Percentiles rank a stretch among this genome's conserved stretches.
These are phyloP conservation scores for Suillus tomentosus DNA, from an alignment of 768 basidiomycete genomes.

Conservation along the genomic window DNA sequence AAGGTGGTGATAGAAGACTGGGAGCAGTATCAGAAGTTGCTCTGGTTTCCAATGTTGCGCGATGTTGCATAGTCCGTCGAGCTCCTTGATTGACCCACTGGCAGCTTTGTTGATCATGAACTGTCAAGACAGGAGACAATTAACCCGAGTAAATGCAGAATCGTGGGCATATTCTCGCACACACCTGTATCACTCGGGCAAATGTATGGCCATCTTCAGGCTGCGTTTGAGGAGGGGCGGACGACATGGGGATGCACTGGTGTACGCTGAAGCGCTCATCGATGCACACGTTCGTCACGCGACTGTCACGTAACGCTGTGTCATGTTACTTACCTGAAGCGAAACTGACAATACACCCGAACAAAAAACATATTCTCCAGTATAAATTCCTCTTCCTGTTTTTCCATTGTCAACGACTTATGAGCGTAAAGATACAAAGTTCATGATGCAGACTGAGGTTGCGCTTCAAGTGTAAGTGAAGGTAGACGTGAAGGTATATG, in stretches of 20 bases:
- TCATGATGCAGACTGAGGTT: neutral
- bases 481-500: conserved; percentile 8
- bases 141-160: neutral
- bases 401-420: conserved; percentile 2
- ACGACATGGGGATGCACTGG: neutral
- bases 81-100: conserved; percentile 6
- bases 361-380: too few species aligned
- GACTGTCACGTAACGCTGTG: neutral
- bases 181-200: conserved; percentile 4
- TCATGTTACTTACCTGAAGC: too few species aligned
- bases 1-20: conserved; percentile 11
- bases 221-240: neutral
- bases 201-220: conserved; percentile 7
- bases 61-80: conserved; percentile 8
- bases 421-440: conserved; percentile 6
- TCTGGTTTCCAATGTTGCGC: conserved; percentile 10
- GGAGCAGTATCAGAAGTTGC: conserved; percentile 7
- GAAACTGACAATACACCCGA: neutral
- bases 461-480: conserved; percentile 2
- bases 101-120: conserved; percentile 10
- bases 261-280: neutral
- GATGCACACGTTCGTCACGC: conserved; percentile 1
- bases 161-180: neutral
- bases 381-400: neutral
- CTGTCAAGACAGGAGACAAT: conserved; percentile 4